phyloP scores from a whole-genome alignment of 495 filamentous ascomycete genomes.

The Rhypophila decipiens region DNA sequence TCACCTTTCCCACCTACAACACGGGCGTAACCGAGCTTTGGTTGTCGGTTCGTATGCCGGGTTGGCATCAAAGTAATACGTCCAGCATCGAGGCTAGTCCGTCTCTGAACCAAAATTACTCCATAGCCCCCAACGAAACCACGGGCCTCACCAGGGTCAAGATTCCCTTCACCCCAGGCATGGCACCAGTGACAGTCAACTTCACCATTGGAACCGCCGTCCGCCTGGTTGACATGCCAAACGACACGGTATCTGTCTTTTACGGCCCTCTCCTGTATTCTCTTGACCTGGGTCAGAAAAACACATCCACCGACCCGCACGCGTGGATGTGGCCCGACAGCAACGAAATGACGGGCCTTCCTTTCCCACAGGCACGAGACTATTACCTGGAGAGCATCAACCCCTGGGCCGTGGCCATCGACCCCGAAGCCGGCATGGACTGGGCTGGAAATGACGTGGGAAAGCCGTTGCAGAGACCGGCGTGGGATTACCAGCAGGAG shows the following conservation, averaged over 20 bases:
- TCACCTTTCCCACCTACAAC: slow-evolving; percentile 33
- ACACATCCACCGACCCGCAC: slow-evolving; percentile 14
- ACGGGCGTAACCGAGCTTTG: slow-evolving; percentile 31
- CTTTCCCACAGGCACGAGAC: slow-evolving; percentile 29
- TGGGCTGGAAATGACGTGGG: too few species aligned
- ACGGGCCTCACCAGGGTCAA: slow-evolving; percentile 28
- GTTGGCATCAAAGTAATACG: slow-evolving; percentile 30
- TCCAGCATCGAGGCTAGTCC: slow-evolving; percentile 17
- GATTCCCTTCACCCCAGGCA: slow-evolving; percentile 24
- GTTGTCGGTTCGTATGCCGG: slow-evolving; percentile 47
- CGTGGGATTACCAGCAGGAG: slow-evolving; percentile 45
- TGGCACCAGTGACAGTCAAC: slow-evolving; percentile 15
- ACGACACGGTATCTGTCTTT: slow-evolving; percentile 49
- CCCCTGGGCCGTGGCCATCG: slow-evolving; percentile 47
- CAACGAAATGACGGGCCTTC: slow-evolving; percentile 3
- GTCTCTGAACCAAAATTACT: slow-evolving; percentile 14
- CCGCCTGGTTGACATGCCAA: slow-evolving; percentile 35
- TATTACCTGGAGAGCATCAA: slow-evolving; percentile 29
- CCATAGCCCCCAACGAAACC: slow-evolving; percentile 22
- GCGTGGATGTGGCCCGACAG: slow-evolving; percentile 7
- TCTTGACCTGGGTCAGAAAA: slow-evolving; percentile 32
- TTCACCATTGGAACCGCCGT: slow-evolving; percentile 22
- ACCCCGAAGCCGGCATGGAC: slow-evolving; percentile 23
- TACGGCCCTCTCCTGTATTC: slow-evolving; percentile 51
- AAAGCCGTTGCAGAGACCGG: slow-evolving; percentile 42